phyloP scores from a whole-genome alignment of 139 green algal genomes.

The Haematococcus lacustris region DNA sequence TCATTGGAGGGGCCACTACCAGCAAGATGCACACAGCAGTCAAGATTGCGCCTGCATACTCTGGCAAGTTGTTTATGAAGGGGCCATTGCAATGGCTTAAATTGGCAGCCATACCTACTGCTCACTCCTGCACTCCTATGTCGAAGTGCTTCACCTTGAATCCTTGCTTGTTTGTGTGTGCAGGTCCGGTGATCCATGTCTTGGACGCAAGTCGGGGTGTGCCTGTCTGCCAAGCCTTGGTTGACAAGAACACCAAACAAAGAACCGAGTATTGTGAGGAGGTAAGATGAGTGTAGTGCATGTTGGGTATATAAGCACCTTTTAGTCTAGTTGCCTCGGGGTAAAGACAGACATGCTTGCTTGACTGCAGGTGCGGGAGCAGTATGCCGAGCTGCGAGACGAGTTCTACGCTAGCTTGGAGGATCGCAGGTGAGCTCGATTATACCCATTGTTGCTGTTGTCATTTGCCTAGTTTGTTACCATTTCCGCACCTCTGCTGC shows the following conservation, averaged over 20 bases:
- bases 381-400: slow-evolving; percentile 89
- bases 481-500: neutral
- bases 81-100: no score
- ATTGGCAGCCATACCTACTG: no score
- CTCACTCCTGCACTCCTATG: neutral
- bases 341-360: no score
- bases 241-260: slow-evolving; percentile 66
- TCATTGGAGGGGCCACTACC: slow-evolving; percentile 96
- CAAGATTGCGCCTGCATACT: slow-evolving; percentile 92
- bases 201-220: slow-evolving; percentile 90
- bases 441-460: neutral
- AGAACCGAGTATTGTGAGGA: slow-evolving; percentile 73
- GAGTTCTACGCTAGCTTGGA: slow-evolving; percentile 96
- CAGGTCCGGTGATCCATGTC: slow-evolving; percentile 82
- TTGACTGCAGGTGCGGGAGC: slow-evolving; percentile 70
- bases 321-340: no score
- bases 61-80: no score
- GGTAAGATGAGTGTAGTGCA: no score
- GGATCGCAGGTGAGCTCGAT: slow-evolving; percentile 76
- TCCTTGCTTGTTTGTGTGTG: neutral
- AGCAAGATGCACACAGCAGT: slow-evolving; percentile 98
- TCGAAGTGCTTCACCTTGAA: neutral
- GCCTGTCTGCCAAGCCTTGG: slow-evolving; percentile 81
- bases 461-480: neutral
- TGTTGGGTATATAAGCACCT: no score